These are phyloP conservation scores for Exserohilum turcica DNA, from an alignment of 2,329 filamentous ascomycete genomes.

Conservation along the genomic window DNA sequence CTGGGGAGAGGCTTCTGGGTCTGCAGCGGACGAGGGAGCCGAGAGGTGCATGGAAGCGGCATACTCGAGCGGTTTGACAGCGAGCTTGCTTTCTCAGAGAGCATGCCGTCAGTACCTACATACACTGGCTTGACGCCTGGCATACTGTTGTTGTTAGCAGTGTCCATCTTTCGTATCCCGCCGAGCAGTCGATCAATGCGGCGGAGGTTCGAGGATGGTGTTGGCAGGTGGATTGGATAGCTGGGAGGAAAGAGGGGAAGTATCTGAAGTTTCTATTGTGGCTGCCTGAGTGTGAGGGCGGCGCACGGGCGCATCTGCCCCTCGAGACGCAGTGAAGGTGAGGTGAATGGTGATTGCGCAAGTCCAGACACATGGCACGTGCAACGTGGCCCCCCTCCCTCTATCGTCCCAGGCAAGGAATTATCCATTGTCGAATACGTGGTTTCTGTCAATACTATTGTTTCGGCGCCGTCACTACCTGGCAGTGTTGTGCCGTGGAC, in stretches of 20 bases:
- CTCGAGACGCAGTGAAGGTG: constrained; percentile 10
- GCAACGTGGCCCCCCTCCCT: not conserved
- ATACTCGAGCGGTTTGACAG: not conserved
- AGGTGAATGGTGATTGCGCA: constrained; percentile 13
- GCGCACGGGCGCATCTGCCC: not conserved
- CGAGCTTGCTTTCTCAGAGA: constrained; percentile 8
- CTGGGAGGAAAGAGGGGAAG: not conserved
- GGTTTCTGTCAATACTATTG: rapidly evolving
- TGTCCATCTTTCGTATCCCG: constrained; percentile 4
- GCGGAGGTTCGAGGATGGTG: not conserved
- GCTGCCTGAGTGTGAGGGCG: not conserved
- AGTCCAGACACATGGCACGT: constrained; percentile 1
- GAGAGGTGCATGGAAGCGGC: constrained; percentile 25
- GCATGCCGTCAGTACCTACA: constrained; percentile 19
- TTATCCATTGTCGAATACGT: not conserved
- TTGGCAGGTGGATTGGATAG: not conserved
- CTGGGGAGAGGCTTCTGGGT: constrained; percentile 49
- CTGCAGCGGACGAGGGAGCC: constrained; percentile 35
- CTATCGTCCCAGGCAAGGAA: not conserved
- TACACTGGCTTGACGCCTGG: constrained; percentile 4
- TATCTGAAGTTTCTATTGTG: constrained; percentile 1
- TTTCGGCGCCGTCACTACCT: rapidly evolving
- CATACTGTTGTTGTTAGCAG: constrained; percentile 15
- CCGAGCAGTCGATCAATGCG: constrained; percentile 8
- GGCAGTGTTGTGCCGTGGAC: not conserved